Percentiles rank a stretch among this genome's conserved stretches.
These are phyloP conservation scores for Entophlyctis luteolus DNA, from an alignment of 192 early-diverging fungal species.

Conservation along the genomic window DNA sequence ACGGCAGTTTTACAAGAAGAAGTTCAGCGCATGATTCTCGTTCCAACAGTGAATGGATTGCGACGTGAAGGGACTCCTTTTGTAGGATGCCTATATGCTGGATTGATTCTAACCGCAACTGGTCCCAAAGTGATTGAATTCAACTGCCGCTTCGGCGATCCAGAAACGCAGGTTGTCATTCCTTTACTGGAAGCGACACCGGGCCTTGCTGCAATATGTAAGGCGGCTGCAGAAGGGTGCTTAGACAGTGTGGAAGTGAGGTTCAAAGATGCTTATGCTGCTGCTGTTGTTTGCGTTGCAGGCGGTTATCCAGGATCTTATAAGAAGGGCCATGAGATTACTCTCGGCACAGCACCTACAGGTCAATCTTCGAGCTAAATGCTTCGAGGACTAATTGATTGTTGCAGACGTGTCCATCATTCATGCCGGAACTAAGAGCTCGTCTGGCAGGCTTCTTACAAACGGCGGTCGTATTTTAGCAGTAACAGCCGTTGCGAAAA, in stretches of 20 bases:
- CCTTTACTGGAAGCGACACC: conserved; percentile 81
- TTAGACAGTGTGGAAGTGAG: conserved; percentile 79
- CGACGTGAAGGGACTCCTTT: conserved; percentile 91
- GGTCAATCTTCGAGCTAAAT: no score
- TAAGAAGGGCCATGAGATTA: conserved; percentile 75
- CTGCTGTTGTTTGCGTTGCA: conserved; percentile 91
- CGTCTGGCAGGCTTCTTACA: conserved; percentile 65
- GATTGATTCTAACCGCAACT: conserved; percentile 88
- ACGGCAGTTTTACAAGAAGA: conserved; percentile 67
- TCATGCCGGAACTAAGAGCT: conserved; percentile 83
- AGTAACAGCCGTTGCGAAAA: conserved; percentile 76
- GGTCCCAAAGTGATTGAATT: conserved; percentile 96
- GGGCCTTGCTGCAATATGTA: conserved; percentile 82
- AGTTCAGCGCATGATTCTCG: conserved; percentile 75
- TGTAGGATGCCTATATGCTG: conserved; percentile 94
- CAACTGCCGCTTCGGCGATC: conserved; percentile 98
- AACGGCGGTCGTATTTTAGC: conserved; percentile 93
- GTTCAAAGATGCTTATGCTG: conserved; percentile 73
- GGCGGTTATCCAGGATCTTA: conserved; percentile 90
- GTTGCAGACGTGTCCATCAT: conserved; percentile 72
- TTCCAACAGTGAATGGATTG: conserved; percentile 95
- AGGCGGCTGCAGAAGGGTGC: conserved; percentile 84
- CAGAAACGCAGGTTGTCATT: conserved; percentile 93
- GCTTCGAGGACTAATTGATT: no score
- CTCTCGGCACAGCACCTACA: conserved; percentile 46